phyloP scores from a whole-genome alignment of 331 rosid genomes.

The Quercus phellos region DNA sequence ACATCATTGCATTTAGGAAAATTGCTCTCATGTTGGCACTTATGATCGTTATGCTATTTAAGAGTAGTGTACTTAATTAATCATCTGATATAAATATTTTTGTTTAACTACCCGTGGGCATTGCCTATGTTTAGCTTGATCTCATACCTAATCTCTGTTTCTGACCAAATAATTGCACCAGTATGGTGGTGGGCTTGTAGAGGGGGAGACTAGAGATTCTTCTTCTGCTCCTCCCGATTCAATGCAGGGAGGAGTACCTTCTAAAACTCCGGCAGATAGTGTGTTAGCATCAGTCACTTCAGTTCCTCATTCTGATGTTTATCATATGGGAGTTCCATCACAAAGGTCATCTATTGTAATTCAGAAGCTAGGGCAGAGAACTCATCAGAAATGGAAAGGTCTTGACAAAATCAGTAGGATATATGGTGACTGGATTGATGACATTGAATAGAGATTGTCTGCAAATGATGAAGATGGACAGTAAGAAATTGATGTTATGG shows the following conservation, averaged over 20 bases:
- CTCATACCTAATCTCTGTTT: background rate
- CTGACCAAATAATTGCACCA: slow-evolving; percentile 63
- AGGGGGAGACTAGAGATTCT: slow-evolving; percentile 67
- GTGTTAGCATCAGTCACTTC: slow-evolving; percentile 57
- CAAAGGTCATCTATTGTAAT: slow-evolving; percentile 68
- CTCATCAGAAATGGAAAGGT: slow-evolving; percentile 95
- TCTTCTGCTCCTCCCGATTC: slow-evolving; percentile 49
- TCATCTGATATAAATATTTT: background rate
- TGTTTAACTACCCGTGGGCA: background rate
- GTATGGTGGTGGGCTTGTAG: slow-evolving; percentile 87
- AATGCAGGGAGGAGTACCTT: slow-evolving; percentile 59
- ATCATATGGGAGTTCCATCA: slow-evolving; percentile 72
- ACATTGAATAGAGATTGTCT: slow-evolving; percentile 48
- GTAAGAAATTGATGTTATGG: slow-evolving; percentile 6
- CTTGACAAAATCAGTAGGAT: slow-evolving; percentile 97
- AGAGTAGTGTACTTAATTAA: background rate
- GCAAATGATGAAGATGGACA: slow-evolving; percentile 22
- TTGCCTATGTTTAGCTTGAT: background rate
- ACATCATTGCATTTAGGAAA: background rate
- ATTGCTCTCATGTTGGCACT: slow-evolving; percentile 5
- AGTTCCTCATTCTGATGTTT: slow-evolving; percentile 63
- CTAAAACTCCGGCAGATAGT: slow-evolving; percentile 50
- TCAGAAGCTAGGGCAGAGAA: slow-evolving; percentile 75
- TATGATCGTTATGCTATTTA: background rate
- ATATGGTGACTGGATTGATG: slow-evolving; percentile 97